A percentile compares a stretch with the other conserved stretches of the same genome.
Conservation (phyloP, 768 basidiomycete genomes). For the Serendipita sp. region DNA sequence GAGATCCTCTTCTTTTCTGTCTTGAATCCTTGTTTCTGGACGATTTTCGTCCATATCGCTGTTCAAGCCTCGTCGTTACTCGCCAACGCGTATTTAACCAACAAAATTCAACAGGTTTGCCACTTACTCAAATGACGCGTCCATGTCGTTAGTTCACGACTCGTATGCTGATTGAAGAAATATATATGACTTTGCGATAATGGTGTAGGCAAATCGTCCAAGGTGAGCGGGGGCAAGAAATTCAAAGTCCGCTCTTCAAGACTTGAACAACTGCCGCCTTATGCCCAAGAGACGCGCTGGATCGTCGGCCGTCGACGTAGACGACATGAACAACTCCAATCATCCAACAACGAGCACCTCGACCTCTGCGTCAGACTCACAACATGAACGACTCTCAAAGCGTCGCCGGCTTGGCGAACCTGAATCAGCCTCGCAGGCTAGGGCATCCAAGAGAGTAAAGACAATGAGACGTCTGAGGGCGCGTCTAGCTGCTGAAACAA, state of each 20-base stretch:
- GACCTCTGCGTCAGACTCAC: background rate
- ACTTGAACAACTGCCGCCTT: background rate
- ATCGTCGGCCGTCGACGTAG: background rate
- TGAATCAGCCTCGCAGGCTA: background rate
- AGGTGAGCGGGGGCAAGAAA: background rate
- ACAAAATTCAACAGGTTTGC: too few species aligned
- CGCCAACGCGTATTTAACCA: background rate
- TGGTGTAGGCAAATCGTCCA: background rate
- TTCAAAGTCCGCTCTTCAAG: background rate
- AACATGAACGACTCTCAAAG: background rate
- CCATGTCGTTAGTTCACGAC: background rate
- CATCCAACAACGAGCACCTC: background rate
- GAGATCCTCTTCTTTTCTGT: slow-evolving; percentile 26
- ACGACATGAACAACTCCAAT: background rate
- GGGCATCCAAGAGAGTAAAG: background rate
- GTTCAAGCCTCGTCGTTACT: background rate
- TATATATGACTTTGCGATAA: background rate
- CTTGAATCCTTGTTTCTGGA: background rate
- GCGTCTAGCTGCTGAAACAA: background rate
- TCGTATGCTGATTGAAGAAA: background rate
- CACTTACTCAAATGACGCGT: background rate
- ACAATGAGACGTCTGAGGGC: background rate
- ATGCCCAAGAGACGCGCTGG: slow-evolving; percentile 4
- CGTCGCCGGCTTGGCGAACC: background rate
- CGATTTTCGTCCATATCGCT: slow-evolving; percentile 1